Evolutionary conservation across 768 basidiomycete species (phyloP), one percentile per base, ranked within the genome.

Genomic region (Auriscalpium vulgare): DNA sequence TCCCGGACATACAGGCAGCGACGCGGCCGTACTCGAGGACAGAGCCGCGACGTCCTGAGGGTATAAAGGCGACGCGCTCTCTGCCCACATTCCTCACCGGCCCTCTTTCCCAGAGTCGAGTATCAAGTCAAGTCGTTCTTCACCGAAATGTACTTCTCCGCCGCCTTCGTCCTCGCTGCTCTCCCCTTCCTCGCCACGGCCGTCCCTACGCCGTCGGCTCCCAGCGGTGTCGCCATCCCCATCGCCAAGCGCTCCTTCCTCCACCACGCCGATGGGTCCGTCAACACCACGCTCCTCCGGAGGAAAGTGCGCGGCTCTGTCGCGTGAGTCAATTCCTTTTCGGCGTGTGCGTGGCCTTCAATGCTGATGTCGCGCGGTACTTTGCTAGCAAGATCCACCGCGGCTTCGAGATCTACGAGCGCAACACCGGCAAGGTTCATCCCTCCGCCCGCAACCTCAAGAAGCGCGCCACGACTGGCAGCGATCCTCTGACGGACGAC

Each of bases 381-480:
- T 29, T 29, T 29, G 17, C 8, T 35, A 58, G 57, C 21, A 50
- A 44, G 5, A 46, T 55, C 47, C 48, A 35, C 4, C 13, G 3
- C 11, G 48, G 57, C 8, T 37, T 50, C 38, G 38, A 23, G 23
- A 35, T 35, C 4, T 55, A 34, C 40, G 4, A 21, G 45, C 17
- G 1, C 16, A 58, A 58, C 49, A 58, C 57, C 13, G 57, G 57
- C 40, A 17, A 23, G n/a, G 13, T 1, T 4, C 57, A 55, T n/a
- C 57, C 57, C 6, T 17, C 37, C 14, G 55, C 40, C 37, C 36
- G 4, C 4, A 37, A 8, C 9, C 34, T 53, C 47, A 47, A 21
- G 14, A 53, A 50, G 23, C 34, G 54, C 14, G 36, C 52, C 10
- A 46, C 29, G 29, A 4, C 37, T 14, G 38, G 40, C 29, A 29